These are phyloP conservation scores for Annulohypoxylon maeteangense DNA, from an alignment of 495 filamentous ascomycete species.

Conservation along the genomic window DNA sequence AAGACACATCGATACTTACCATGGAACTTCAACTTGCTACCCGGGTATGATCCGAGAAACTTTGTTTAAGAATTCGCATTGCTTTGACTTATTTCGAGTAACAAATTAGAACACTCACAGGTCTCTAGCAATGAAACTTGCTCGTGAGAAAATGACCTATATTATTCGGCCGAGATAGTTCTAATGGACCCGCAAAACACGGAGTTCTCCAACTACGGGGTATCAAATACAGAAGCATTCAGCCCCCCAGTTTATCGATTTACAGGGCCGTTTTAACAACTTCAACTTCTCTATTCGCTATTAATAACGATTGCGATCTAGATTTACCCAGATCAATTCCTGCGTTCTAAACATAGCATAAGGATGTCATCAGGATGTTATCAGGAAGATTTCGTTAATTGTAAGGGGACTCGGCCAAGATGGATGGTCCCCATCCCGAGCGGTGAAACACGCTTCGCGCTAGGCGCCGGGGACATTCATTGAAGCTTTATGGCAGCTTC, in stretches of 20 bases:
- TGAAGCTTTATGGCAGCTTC: neutral
- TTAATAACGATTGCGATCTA: neutral
- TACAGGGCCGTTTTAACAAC: neutral
- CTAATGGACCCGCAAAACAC: neutral
- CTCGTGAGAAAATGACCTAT: neutral
- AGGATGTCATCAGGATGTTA: too few species aligned
- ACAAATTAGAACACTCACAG: neutral
- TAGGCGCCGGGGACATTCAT: neutral
- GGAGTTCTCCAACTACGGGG: constrained; percentile 1
- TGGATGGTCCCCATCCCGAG: constrained; percentile 27
- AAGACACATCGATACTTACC: neutral
- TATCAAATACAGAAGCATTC: neutral
- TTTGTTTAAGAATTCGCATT: neutral
- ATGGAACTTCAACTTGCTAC: neutral
- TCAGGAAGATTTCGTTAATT: neutral
- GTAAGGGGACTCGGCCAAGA: constrained; percentile 16
- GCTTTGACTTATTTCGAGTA: neutral
- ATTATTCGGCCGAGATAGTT: neutral
- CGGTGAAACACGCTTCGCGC: constrained; percentile 32
- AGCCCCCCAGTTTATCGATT: neutral
- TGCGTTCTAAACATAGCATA: neutral
- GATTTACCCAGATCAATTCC: neutral
- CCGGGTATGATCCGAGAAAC: neutral
- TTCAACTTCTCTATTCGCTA: neutral
- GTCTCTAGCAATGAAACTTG: neutral